Evolutionary conservation across 2,329 filamentous ascomycete genomes (phyloP), one percentile per base, ranked within the genome.

Genomic region (Pseudogymnoascus sp.): DNA sequence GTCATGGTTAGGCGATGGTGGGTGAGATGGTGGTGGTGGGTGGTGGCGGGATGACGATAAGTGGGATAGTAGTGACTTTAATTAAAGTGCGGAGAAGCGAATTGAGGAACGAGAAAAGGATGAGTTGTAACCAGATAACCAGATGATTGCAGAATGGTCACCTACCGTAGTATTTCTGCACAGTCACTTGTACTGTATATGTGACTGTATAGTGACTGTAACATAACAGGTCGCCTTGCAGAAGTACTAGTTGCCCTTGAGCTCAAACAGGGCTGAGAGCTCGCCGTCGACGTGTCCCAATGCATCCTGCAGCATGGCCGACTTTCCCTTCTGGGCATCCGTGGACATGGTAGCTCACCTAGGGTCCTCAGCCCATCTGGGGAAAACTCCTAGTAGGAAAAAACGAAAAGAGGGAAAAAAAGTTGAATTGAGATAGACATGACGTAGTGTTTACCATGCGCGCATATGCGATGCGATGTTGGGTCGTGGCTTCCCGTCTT

Each of bases 61-160:
- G 43, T 49, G 43, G 43, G n/a, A 28, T 49, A 49, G 43, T 49
- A 49, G 43, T 49, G 14, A 49, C 43, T 49, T 49, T 49, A 28
- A 49, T 28, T 49, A 49, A 49, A 49, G 23, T 49, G 43, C 23
- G 43, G 43, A 49, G 43, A 49, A 49, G 14, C 43, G 43, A 49
- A 28, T 49, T 49, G 43, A 49, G 43, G 23, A 28, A 28, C 43
- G 14, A 16, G 23, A 28, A 49, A 25, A 16, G 14, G 18, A 28
- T 28, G 23, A 28, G 43, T n/a, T 49, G 14, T 28, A 49, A 28
- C 43, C 43, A 49, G 43, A 49, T 16, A 18, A 18, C 18, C 18
- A 18, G 18, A 18, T 18, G 28, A 28, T 49, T 28, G 43, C 12
- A 9, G 21, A 49, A 49, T 49, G 23, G 23, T 12, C 43, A 49